Conservation (phyloP, 2,329 filamentous ascomycete genomes). For the Monilinia vaccinii-corymbosi region DNA sequence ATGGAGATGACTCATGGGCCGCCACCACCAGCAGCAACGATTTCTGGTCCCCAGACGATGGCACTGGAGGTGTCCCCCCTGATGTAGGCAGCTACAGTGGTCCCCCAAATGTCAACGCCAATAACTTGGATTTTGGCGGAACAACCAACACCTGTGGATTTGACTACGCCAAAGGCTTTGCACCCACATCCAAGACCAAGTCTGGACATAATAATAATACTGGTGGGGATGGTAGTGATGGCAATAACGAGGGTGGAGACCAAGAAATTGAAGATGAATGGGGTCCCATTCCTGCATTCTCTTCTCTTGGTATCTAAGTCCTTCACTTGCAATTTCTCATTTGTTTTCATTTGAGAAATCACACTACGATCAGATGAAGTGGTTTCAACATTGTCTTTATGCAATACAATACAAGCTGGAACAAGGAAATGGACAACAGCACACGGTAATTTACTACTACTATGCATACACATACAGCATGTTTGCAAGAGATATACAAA, state of each 20-base stretch:
- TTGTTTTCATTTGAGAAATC: not conserved
- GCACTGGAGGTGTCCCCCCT: not conserved
- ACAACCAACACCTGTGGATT: not conserved
- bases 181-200: not conserved
- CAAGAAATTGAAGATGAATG: not conserved
- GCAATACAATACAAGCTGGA: not conserved
- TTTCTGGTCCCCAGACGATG: not conserved
- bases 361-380: not conserved
- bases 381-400: not conserved
- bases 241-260: not conserved
- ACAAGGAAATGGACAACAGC: not conserved
- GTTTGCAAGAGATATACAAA: conserved; percentile 1
- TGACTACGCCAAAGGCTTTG: not conserved
- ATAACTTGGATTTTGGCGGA: not conserved
- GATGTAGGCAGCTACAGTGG: not conserved
- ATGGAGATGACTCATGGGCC: not conserved
- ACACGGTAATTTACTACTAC: not conserved
- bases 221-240: not conserved
- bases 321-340: not conserved
- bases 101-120: not conserved
- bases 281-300: not conserved
- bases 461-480: not conserved
- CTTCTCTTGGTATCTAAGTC: not conserved
- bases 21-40: not conserved
- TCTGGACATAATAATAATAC: not conserved